Percentiles rank a stretch among this genome's conserved stretches.
Evolutionary conservation across 495 filamentous ascomycete species (phyloP).

Genomic region (Pseudomonodictys pantanalensis): DNA sequence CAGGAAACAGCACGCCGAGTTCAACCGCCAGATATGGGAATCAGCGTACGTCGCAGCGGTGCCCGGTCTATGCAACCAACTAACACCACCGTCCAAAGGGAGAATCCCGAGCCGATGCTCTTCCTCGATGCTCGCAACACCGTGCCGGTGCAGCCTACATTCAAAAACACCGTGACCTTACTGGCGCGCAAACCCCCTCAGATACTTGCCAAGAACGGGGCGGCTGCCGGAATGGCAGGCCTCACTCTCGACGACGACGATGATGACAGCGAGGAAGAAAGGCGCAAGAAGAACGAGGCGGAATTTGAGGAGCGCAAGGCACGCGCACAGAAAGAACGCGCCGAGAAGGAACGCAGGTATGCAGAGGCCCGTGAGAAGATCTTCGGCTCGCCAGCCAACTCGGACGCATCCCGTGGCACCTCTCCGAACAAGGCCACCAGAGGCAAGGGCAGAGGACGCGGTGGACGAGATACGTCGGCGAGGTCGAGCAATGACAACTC

Average conservation of each 20-base stretch:
- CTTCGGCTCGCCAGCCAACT: slow-evolving; percentile 63
- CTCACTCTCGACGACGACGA: slow-evolving; percentile 58
- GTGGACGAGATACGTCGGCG: slow-evolving; percentile 47
- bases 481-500: slow-evolving; percentile 47
- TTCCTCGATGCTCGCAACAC: slow-evolving; percentile 65
- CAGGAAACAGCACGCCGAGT: slow-evolving; percentile 73
- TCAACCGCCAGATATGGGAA: slow-evolving; percentile 82
- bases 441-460: slow-evolving; percentile 33
- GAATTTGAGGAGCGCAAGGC: slow-evolving; percentile 69
- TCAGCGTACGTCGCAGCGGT: slow-evolving; percentile 64
- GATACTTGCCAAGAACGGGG: slow-evolving; percentile 47
- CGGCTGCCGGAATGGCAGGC: slow-evolving; percentile 53
- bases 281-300: slow-evolving; percentile 51
- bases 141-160: slow-evolving; percentile 71
- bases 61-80: slow-evolving; percentile 32
- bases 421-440: slow-evolving; percentile 49
- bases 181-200: slow-evolving; percentile 70
- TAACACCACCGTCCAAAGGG: slow-evolving; percentile 38
- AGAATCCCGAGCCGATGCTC: slow-evolving; percentile 64
- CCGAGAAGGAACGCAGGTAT: slow-evolving; percentile 86
- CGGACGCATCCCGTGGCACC: slow-evolving; percentile 57
- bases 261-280: slow-evolving; percentile 67
- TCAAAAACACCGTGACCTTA: slow-evolving; percentile 78
- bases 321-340: slow-evolving; percentile 69
- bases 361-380: slow-evolving; percentile 78